These are phyloP conservation scores for Fomitopsis pinicola DNA, from an alignment of 1,284 basidiomycete species.

Conservation along the genomic window DNA sequence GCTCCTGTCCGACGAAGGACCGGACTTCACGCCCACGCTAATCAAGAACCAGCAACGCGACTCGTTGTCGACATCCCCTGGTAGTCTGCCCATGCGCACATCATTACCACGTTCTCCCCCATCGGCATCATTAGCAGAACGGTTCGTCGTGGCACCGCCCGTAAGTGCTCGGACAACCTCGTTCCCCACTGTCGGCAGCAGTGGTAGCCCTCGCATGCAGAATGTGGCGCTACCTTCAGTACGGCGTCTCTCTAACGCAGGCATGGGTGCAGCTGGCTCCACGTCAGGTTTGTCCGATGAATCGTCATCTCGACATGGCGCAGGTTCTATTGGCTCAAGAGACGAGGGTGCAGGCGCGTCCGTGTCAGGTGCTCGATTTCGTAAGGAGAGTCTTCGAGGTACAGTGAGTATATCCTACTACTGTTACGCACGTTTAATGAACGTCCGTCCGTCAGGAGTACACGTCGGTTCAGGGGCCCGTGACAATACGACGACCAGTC, in stretches of 20 bases:
- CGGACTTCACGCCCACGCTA: slow-evolving; percentile 60
- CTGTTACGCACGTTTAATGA: not conserved
- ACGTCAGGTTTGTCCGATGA: slow-evolving; percentile 33
- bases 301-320: slow-evolving; percentile 36
- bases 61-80: slow-evolving; percentile 41
- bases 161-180: slow-evolving; percentile 33
- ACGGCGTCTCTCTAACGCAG: slow-evolving; percentile 21
- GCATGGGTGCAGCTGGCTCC: slow-evolving; percentile 29
- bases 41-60: slow-evolving; percentile 49
- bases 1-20: slow-evolving; percentile 59
- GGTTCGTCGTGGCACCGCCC: slow-evolving; percentile 47
- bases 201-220: slow-evolving; percentile 31
- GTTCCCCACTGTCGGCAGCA: slow-evolving; percentile 19
- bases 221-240: slow-evolving; percentile 32
- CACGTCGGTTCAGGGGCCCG: slow-evolving; percentile 35
- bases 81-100: slow-evolving; percentile 38
- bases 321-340: slow-evolving; percentile 31
- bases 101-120: slow-evolving; percentile 41
- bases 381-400: slow-evolving; percentile 38
- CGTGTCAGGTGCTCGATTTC: slow-evolving; percentile 32
- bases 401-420: slow-evolving; percentile 23
- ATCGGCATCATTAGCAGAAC: slow-evolving; percentile 42
- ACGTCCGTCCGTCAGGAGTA: not conserved
- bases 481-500: slow-evolving; percentile 43
- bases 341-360: slow-evolving; percentile 30